Percentiles rank a stretch among this genome's conserved stretches.
These are phyloP conservation scores for Bipolaris sorokiniana DNA, from an alignment of 2,329 filamentous ascomycete genomes.

Conservation along the genomic window DNA sequence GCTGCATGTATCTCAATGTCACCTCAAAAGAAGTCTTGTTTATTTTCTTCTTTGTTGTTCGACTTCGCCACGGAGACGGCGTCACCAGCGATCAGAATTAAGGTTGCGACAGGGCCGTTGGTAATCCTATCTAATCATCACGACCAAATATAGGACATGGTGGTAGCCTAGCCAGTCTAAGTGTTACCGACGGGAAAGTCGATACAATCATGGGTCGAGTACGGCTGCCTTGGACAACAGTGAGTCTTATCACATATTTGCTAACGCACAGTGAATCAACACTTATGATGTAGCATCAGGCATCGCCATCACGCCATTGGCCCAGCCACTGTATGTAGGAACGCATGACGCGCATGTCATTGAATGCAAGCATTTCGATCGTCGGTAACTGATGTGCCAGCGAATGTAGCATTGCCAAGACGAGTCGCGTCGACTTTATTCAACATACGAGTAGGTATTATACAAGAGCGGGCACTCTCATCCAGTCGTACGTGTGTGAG, in stretches of 20 bases:
- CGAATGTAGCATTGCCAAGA: neutral
- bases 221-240: neutral
- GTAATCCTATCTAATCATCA: constrained; percentile 1
- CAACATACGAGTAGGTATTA: neutral
- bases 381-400: neutral
- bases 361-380: neutral
- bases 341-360: neutral
- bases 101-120: neutral
- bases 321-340: neutral
- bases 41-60: neutral
- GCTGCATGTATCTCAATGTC: neutral
- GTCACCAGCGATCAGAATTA: neutral
- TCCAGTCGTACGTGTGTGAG: neutral
- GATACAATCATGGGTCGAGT: neutral
- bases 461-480: neutral
- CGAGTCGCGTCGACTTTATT: neutral
- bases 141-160: neutral
- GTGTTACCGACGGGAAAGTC: neutral
- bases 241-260: neutral
- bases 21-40: neutral
- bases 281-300: neutral
- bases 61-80: neutral
- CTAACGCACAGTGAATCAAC: neutral
- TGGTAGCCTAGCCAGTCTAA: neutral
- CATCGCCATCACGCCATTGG: neutral